Conservation (phyloP, 1,139 yeast genomes). For the Blastobotrys aristatus region DNA sequence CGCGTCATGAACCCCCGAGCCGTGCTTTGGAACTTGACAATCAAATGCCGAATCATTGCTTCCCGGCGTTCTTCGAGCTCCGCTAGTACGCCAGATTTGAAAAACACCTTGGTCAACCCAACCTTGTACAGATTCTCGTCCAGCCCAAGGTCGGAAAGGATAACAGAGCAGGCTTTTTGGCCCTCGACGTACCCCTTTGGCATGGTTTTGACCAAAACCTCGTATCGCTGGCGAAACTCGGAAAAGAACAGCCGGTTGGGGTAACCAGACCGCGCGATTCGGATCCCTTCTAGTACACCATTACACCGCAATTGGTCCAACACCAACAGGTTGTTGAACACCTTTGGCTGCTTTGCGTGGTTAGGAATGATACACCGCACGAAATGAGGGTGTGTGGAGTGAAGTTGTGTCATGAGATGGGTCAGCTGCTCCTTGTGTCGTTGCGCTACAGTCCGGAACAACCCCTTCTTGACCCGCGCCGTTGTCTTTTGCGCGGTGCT, state of each 20-base stretch:
- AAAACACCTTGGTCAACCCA: conserved; percentile 84
- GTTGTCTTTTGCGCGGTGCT: conserved; percentile 16
- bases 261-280: conserved; percentile 95
- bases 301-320: conserved; percentile 89
- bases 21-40: conserved; percentile 62
- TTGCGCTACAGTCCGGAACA: conserved; percentile 78
- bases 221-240: conserved; percentile 73
- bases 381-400: conserved; percentile 88
- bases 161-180: conserved; percentile 62
- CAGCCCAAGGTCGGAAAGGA: conserved; percentile 56
- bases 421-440: conserved; percentile 68
- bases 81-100: conserved; percentile 95
- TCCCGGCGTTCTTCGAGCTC: conserved; percentile 80
- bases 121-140: conserved; percentile 67
- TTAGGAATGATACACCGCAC: conserved; percentile 96
- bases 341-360: conserved; percentile 61
- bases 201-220: conserved; percentile 49
- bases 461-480: conserved; percentile 37
- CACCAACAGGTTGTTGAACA: conserved; percentile 71
- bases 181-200: conserved; percentile 38
- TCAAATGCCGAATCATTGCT: conserved; percentile 48
- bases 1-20: conserved; percentile 64
- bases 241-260: conserved; percentile 86
- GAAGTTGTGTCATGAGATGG: conserved; percentile 66
- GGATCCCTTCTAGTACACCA: conserved; percentile 96